A percentile compares a stretch with the other conserved stretches of the same genome.
These are phyloP conservation scores for Mycena maculata DNA, from an alignment of 768 basidiomycete genomes.

Conservation along the genomic window DNA sequence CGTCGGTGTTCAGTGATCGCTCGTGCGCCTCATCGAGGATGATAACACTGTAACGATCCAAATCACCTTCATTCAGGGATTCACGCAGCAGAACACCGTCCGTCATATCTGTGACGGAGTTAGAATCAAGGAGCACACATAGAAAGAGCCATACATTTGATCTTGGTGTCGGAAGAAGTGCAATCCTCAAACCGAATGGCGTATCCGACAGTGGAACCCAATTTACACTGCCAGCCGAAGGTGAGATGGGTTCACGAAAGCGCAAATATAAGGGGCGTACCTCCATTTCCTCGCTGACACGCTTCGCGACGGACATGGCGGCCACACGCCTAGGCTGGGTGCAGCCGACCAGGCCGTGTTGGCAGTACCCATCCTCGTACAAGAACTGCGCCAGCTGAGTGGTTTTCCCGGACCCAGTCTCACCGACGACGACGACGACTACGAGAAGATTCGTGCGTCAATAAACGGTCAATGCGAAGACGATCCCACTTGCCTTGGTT, in stretches of 20 bases:
- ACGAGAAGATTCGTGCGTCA: conserved; percentile 12
- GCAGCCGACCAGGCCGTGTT: conserved; percentile 91
- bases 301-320: conserved; percentile 99
- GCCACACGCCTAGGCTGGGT: conserved; percentile 99
- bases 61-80: conserved; percentile 97
- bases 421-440: conserved; percentile 98
- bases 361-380: conserved; percentile 96
- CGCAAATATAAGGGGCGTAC: conserved; percentile 52
- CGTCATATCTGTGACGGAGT: conserved; percentile 83
- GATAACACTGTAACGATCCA: conserved; percentile 96
- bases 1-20: conserved; percentile 96
- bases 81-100: conserved; percentile 98
- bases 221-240: conserved; percentile 70
- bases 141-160: conserved; percentile 79
- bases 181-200: conserved; percentile 99
- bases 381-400: conserved; percentile 96
- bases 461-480: background rate
- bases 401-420: conserved; percentile 99
- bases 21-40: conserved; percentile 99
- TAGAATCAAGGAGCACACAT: conserved; percentile 5
- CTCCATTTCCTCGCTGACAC: conserved; percentile 99
- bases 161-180: conserved; percentile 92
- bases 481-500: conserved; percentile 81
- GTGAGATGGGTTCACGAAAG: conserved; percentile 16
- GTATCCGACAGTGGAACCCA: conserved; percentile 93